These are phyloP conservation scores for Suillus hirtellus DNA, from an alignment of 768 basidiomycete species.

Conservation along the genomic window DNA sequence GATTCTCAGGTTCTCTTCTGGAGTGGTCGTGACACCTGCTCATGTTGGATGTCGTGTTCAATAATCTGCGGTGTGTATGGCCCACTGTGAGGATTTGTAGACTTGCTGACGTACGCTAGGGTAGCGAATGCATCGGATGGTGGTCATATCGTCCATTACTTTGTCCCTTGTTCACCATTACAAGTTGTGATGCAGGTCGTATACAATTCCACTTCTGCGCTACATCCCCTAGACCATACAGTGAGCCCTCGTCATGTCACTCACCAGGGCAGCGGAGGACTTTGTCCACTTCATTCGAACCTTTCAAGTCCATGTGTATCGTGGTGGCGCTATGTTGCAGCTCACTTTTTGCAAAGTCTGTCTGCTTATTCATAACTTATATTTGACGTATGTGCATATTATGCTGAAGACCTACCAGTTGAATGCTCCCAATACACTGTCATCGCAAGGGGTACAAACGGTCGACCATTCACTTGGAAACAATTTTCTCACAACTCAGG, in stretches of 20 bases:
- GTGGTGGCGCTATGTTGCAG: background rate
- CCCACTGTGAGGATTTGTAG: background rate
- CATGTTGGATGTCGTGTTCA: background rate
- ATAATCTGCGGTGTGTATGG: no score
- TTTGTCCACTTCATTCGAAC: background rate
- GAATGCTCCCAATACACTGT: background rate
- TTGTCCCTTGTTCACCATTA: background rate
- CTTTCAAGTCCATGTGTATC: background rate
- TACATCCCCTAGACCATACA: background rate
- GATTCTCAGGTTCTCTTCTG: background rate
- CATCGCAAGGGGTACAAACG: background rate
- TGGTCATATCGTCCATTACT: background rate
- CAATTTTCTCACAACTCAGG: background rate
- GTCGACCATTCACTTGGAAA: background rate
- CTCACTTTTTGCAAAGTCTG: background rate
- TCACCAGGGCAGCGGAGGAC: background rate
- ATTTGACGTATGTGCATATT: background rate
- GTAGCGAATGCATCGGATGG: background rate
- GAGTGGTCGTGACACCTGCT: background rate
- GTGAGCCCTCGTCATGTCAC: background rate
- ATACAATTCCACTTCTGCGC: background rate
- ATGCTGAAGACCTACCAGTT: background rate
- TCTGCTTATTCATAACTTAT: background rate
- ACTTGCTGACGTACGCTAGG: background rate
- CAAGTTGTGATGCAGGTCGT: background rate